Evolutionary conservation across 495 filamentous ascomycete genomes (phyloP).

Genomic region (Sphaerosporella brunnea): DNA sequence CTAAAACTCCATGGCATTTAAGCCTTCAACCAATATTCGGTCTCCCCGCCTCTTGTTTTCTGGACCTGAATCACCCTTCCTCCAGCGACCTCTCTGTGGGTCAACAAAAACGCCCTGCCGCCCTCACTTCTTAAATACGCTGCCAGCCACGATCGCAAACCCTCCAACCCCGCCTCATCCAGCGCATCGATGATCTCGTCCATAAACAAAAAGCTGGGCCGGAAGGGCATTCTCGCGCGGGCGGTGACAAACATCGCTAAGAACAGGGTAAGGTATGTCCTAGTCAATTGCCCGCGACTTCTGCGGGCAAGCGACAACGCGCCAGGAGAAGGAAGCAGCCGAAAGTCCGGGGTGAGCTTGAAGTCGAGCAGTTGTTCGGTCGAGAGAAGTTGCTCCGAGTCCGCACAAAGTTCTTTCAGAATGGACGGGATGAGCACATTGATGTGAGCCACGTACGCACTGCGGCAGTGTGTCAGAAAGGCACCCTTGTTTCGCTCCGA

Average conservation of each 20-base stretch:
- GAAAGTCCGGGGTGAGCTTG: conserved; percentile 3
- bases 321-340: not conserved
- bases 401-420: not conserved
- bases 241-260: conserved; percentile 4
- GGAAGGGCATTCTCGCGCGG: not conserved
- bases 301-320: not conserved
- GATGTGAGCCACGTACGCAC: not conserved
- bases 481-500: not conserved
- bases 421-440: conserved; percentile 3
- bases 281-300: not conserved
- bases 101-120: conserved; percentile 6
- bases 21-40: not conserved
- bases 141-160: conserved; percentile 3
- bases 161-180: conserved; percentile 2
- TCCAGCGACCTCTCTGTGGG: conserved; percentile 4
- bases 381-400: not conserved
- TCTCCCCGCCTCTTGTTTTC: not conserved
- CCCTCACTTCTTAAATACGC: not conserved
- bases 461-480: conserved; percentile 1
- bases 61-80: not conserved
- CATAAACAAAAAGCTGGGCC: conserved; percentile 5
- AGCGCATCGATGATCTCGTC: conserved; percentile 7
- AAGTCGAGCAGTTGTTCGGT: not conserved
- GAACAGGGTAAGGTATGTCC: conserved; percentile 5
- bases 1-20: too few relatives aligned